Conservation (phyloP, 768 basidiomycete genomes). For the Pleurotus giganteus region DNA sequence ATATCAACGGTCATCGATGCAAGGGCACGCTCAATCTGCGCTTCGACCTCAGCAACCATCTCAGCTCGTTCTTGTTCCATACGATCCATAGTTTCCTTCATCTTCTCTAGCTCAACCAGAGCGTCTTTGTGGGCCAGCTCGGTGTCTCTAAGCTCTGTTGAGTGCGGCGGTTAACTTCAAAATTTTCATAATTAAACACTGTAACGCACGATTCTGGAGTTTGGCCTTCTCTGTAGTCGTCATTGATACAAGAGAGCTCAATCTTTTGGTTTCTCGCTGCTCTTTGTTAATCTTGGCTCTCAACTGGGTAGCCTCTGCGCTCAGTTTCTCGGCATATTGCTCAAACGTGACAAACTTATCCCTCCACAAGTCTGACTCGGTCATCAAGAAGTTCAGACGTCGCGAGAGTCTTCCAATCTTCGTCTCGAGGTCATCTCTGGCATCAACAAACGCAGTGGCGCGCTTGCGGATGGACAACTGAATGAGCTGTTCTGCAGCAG, state of each 20-base stretch:
- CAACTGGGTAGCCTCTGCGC: conserved; percentile 81
- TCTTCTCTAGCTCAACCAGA: conserved; percentile 73
- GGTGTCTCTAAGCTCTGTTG: conserved; percentile 74
- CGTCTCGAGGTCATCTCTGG: conserved; percentile 89
- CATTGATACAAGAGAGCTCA: conserved; percentile 75
- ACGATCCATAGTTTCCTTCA: conserved; percentile 81
- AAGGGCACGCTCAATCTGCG: conserved; percentile 85
- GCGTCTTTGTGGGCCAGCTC: conserved; percentile 82
- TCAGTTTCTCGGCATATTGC: conserved; percentile 89
- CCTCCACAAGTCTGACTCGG: conserved; percentile 86
- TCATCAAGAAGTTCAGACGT: conserved; percentile 89
- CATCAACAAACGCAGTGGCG: conserved; percentile 93
- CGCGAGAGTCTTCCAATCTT: conserved; percentile 87
- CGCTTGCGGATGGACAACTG: conserved; percentile 89
- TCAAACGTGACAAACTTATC: conserved; percentile 95
- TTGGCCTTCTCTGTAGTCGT: conserved; percentile 78
- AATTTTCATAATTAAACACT: neutral
- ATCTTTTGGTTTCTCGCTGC: conserved; percentile 81
- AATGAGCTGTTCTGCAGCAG: conserved; percentile 79
- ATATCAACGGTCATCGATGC: conserved; percentile 82
- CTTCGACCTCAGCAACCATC: conserved; percentile 92
- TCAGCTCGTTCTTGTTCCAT: conserved; percentile 87
- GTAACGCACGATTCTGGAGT: conserved; percentile 69
- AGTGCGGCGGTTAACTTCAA: neutral
- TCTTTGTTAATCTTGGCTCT: conserved; percentile 88